Evolutionary conservation across 2,329 filamentous ascomycete species (phyloP).

Genomic region (Fusarium buxicola): DNA sequence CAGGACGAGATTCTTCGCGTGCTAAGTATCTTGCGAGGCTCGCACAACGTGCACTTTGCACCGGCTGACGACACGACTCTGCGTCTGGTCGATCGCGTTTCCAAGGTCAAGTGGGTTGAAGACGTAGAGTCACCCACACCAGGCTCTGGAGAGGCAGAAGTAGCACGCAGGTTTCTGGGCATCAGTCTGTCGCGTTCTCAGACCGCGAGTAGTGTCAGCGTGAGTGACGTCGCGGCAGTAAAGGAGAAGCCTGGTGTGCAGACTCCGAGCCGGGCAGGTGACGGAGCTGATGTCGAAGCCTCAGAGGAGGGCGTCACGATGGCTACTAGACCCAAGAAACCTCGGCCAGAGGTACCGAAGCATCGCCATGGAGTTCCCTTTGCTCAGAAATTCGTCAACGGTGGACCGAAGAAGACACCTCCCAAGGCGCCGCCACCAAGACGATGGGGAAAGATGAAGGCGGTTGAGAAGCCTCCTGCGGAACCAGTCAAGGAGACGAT

Average conservation of each 20-base stretch:
- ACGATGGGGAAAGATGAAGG: constrained; percentile 57
- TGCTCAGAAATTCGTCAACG: constrained; percentile 47
- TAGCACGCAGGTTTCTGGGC: constrained; percentile 72
- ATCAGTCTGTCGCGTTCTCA: constrained; percentile 76
- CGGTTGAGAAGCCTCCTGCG: constrained; percentile 47
- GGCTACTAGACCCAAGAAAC: constrained; percentile 56
- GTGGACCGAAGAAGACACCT: constrained; percentile 55
- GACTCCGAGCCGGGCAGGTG: constrained; percentile 73
- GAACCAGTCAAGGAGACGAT: constrained; percentile 44
- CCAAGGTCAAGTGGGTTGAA: constrained; percentile 76
- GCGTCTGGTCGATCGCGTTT: constrained; percentile 80
- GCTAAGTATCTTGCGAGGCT: constrained; percentile 74
- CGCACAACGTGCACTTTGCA: constrained; percentile 78
- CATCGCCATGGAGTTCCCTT: constrained; percentile 66
- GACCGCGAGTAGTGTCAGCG: constrained; percentile 78
- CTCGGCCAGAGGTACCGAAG: constrained; percentile 65
- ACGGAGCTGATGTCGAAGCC: constrained; percentile 41
- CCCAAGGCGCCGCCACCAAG: constrained; percentile 61
- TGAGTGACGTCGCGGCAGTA: constrained; percentile 81
- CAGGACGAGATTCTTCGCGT: constrained; percentile 83
- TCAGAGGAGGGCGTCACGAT: constrained; percentile 39
- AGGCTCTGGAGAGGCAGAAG: constrained; percentile 55
- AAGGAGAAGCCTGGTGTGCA: constrained; percentile 86
- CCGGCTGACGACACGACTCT: constrained; percentile 84
- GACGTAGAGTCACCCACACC: constrained; percentile 46